Evolutionary conservation across 192 early-diverging fungal genomes (phyloP).

Genomic region (Physocladia obscura): DNA sequence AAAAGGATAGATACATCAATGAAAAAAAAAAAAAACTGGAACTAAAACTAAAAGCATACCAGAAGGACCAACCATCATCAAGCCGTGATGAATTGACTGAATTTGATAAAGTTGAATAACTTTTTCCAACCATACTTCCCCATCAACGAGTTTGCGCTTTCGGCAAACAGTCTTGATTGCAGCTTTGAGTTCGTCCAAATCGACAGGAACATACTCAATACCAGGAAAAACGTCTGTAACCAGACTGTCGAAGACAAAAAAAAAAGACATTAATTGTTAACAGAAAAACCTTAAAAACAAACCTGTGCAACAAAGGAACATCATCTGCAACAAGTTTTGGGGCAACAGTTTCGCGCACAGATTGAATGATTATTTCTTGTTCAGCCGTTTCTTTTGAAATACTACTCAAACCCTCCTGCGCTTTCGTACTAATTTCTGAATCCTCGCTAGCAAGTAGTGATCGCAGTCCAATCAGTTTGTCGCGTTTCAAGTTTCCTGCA

Average conservation of each 20-base stretch:
- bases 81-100: conserved; percentile 95
- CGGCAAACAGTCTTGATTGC: conserved; percentile 76
- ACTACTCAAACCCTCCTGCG: conserved; percentile 39
- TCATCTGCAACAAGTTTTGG: conserved; percentile 99
- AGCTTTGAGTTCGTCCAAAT: conserved; percentile 69
- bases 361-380: conserved; percentile 93
- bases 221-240: conserved; percentile 94
- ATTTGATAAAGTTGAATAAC: conserved; percentile 97
- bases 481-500: conserved; percentile 98
- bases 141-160: conserved; percentile 71
- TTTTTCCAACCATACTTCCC: conserved; percentile 91
- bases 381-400: conserved; percentile 73
- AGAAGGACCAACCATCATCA: conserved; percentile 98
- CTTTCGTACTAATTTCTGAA: conserved; percentile 30
- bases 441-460: conserved; percentile 31
- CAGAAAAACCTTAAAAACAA: conserved; percentile 20
- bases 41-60: neutral
- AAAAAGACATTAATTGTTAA: neutral
- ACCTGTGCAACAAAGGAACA: conserved; percentile 79
- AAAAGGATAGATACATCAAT: neutral
- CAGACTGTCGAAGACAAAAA: conserved; percentile 51
- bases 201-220: conserved; percentile 77
- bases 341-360: conserved; percentile 94
- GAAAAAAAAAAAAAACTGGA: neutral
- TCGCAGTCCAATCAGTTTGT: conserved; percentile 60